Evolutionary conservation across 2,329 filamentous ascomycete species (phyloP), one percentile per base, ranked within the genome.

Genomic region (Ophiostoma tasmaniense): DNA sequence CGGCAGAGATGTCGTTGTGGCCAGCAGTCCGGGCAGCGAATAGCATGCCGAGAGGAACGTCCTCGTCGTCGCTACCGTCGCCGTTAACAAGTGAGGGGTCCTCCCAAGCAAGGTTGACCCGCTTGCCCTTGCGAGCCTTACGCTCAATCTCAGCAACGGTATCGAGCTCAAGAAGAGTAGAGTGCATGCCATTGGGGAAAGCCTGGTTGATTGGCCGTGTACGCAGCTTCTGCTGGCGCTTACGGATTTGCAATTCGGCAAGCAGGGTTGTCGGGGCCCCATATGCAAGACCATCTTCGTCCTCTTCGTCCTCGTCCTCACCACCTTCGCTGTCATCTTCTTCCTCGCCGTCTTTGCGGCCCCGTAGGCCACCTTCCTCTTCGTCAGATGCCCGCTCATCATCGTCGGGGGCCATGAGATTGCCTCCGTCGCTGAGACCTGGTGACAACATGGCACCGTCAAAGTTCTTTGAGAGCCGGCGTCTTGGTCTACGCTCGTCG

Each of bases 91-190:
- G 80, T 14, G 80, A 79, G 0, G 84, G 84, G 66, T 90, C 89
- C 78, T 98, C 93, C 95, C 95, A 99, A 1, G 94, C 95, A 42
- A 99, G 83, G 70, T 92, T 92, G 42, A 97, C 87, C 70, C 89
- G 90, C 75, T 90, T 91, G 69, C 85, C 85, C 74, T 89, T 85
- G 50, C 94, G 87, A 35, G 90, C 84, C 72, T 89, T 88, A 73
- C 89, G 89, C 76, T 97, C 91, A 30, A 93, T 85, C 77, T 97
- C 91, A 28, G 92, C 91, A 35, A 97, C 92, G 0, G 92, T 90
- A 75, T 99, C 94, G 73, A 98, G 85, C 76, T 99, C 88, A 0
- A 99, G 83, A 3, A 99, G 83, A 0, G 95, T 99, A 17, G 91
- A 91, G 72, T 95, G 92, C 84, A 96, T 89, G n/a, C 92, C 93